phyloP scores from a whole-genome alignment of 257 asterid species.

The Striga asiatica region DNA sequence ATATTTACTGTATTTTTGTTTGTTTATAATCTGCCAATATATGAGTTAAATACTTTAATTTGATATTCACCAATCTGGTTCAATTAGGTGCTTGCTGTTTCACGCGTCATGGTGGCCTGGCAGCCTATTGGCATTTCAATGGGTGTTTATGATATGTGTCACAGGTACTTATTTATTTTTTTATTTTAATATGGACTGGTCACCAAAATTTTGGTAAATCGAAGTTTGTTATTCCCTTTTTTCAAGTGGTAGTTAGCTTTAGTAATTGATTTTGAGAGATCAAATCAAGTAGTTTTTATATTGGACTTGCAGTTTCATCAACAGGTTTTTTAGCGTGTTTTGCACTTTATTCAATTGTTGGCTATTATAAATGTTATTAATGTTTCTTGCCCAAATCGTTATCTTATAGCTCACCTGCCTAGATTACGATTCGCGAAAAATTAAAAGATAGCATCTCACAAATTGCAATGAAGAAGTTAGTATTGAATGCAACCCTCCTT shows the following conservation, averaged over 20 bases:
- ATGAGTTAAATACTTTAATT: background rate
- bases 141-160: conserved; percentile 98
- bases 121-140: conserved; percentile 86
- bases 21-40: background rate
- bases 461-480: too few species aligned
- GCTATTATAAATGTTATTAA: too few species aligned
- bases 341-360: too few species aligned
- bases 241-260: too few species aligned
- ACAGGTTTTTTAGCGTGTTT: too few species aligned
- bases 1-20: conserved; percentile 1
- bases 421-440: too few species aligned
- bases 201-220: background rate
- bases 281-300: too few species aligned
- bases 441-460: background rate
- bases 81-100: conserved; percentile 85
- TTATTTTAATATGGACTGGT: background rate
- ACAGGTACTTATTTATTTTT: conserved; percentile 42
- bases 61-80: conserved; percentile 5
- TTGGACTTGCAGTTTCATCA: too few species aligned
- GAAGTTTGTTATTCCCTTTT: background rate
- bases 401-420: too few species aligned
- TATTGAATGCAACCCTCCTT: background rate
- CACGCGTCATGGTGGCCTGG: conserved; percentile 96
- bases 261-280: too few species aligned
- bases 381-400: too few species aligned